phyloP scores from a whole-genome alignment of 345 rosid genomes.

The Tarenaya hassleriana region DNA sequence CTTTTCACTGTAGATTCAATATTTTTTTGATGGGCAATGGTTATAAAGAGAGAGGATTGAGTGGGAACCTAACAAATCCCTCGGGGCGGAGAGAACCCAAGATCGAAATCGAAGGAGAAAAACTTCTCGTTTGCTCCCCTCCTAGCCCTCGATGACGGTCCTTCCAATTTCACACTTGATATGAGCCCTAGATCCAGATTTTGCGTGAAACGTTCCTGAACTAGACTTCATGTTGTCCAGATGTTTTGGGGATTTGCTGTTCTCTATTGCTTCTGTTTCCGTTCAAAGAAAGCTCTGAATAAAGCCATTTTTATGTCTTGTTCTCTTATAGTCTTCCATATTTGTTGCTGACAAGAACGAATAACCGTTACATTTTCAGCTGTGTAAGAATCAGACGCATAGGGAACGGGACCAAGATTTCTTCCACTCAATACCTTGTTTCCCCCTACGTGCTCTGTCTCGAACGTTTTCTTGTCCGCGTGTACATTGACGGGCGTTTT shows the following conservation, averaged over 20 bases:
- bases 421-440: too few species aligned
- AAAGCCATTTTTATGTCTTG: too few species aligned
- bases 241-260: neutral
- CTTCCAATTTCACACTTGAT: slow-evolving; percentile 29
- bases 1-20: too few species aligned
- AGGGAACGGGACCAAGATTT: too few species aligned
- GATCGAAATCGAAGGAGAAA: slow-evolving; percentile 28
- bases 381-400: too few species aligned
- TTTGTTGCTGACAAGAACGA: too few species aligned
- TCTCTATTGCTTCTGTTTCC: neutral
- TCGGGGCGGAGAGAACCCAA: neutral
- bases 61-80: slow-evolving; percentile 28
- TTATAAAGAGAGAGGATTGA: slow-evolving; percentile 29
- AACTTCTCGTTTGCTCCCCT: slow-evolving; percentile 10
- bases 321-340: too few species aligned
- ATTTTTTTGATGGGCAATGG: slow-evolving; percentile 18
- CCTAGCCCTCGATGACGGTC: slow-evolving; percentile 27
- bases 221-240: too few species aligned
- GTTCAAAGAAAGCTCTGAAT: neutral
- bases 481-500: too few species aligned
- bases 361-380: too few species aligned
- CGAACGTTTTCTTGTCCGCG: too few species aligned
- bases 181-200: slow-evolving; percentile 19
- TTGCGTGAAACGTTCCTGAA: neutral
- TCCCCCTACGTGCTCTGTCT: too few species aligned